Percentiles rank a stretch among this genome's conserved stretches.
Conservation (phyloP, 176 grass and related monocot genomes). For the Bolboschoenus planiculmis region DNA sequence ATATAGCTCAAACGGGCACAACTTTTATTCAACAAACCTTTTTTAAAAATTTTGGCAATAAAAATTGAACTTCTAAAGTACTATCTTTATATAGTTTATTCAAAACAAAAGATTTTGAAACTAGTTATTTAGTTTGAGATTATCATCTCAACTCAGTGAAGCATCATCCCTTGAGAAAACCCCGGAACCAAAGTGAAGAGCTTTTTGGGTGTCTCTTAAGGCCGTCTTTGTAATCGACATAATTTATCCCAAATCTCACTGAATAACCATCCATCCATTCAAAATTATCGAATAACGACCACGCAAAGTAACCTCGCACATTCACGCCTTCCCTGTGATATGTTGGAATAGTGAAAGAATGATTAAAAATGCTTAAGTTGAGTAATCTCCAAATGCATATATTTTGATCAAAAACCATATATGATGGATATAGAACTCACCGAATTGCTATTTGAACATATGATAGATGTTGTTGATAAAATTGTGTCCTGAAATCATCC, state of each 20-base stretch:
- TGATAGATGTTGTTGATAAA: constrained; percentile 50
- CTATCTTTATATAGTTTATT: background rate
- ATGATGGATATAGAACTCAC: constrained; percentile 18
- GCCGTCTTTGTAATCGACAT: constrained; percentile 60
- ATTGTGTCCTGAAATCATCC: constrained; percentile 59
- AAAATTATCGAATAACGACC: constrained; percentile 83
- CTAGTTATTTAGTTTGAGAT: background rate
- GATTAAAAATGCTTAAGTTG: background rate
- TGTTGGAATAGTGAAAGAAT: background rate
- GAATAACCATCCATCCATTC: constrained; percentile 82
- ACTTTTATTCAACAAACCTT: background rate
- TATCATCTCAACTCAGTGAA: background rate
- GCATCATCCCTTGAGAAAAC: constrained; percentile 43
- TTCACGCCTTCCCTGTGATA: constrained; percentile 49
- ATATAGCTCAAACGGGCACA: background rate
- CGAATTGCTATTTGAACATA: constrained; percentile 45
- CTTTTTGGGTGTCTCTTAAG: constrained; percentile 73
- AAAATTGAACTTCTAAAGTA: background rate
- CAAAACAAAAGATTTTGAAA: background rate
- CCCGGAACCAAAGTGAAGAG: constrained; percentile 55
- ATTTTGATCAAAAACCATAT: background rate
- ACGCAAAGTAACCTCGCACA: constrained; percentile 71
- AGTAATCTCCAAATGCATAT: background rate
- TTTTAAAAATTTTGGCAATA: background rate
- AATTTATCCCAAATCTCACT: constrained; percentile 71